Percentiles rank a stretch among this genome's conserved stretches.
Evolutionary conservation across 495 filamentous ascomycete genomes (phyloP).

Genomic region (Venustampulla echinocandica): DNA sequence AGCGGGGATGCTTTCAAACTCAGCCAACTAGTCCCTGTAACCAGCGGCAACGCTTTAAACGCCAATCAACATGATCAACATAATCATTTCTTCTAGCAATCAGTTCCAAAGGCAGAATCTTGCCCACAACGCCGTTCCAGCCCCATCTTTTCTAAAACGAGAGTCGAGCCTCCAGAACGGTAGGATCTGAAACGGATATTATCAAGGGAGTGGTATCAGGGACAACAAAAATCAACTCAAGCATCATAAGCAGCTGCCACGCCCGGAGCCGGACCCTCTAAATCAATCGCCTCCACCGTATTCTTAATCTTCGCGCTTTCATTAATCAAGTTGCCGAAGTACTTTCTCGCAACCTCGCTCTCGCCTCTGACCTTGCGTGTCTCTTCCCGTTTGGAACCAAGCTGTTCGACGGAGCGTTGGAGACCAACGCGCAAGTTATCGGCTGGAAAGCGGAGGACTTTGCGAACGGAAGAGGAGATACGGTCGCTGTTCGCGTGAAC

Average conservation of each 20-base stretch:
- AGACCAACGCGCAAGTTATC: conserved; percentile 71
- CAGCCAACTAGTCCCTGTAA: not conserved
- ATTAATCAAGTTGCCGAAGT: conserved; percentile 77
- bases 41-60: not conserved
- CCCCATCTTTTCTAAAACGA: too few species aligned
- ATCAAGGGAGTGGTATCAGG: not conserved
- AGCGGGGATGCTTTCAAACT: not conserved
- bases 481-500: conserved; percentile 79
- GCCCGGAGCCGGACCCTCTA: conserved; percentile 21
- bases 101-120: too few species aligned
- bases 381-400: conserved; percentile 67
- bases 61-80: not conserved
- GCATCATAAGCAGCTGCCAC: conserved; percentile 18
- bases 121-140: too few species aligned
- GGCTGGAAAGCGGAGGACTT: conserved; percentile 77
- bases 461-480: conserved; percentile 73
- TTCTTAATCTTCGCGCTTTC: conserved; percentile 62
- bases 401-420: conserved; percentile 72
- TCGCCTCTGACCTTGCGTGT: conserved; percentile 65
- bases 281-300: conserved; percentile 48
- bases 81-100: not conserved
- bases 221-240: too few species aligned
- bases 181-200: too few species aligned
- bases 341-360: conserved; percentile 70
- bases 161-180: too few species aligned